Evolutionary conservation across 129 eudicot genomes (phyloP).

Genomic region (Pulicaria dysenterica): DNA sequence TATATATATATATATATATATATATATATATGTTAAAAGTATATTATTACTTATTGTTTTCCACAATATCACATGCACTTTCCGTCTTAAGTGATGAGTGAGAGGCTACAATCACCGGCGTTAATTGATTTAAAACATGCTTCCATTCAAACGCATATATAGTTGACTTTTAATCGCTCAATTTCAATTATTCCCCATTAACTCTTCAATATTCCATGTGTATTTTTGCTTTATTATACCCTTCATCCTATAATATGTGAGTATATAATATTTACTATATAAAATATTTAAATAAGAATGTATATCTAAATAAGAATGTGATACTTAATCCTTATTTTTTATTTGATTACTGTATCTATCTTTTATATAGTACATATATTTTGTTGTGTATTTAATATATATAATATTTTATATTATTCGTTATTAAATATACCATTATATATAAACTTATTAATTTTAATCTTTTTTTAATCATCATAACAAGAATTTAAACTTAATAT

Average conservation of each 20-base stretch:
- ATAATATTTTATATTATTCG: no score
- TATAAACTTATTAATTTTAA: no score
- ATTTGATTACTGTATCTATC: no score
- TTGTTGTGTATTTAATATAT: not conserved
- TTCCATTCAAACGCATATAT: conserved; percentile 5
- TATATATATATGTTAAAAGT: no score
- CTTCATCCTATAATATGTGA: conserved; percentile 3
- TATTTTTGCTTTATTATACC: not conserved
- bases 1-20: no score
- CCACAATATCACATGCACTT: not conserved
- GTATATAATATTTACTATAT: no score
- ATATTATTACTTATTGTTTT: not conserved
- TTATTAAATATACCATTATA: no score
- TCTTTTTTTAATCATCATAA: no score
- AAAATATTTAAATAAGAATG: no score
- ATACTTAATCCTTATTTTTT: no score
- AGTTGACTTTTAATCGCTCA: conserved; percentile 24
- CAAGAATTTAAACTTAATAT: no score
- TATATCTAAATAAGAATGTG: no score
- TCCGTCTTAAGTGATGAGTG: not conserved
- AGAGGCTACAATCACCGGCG: conserved; percentile 42
- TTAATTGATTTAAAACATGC: conserved; percentile 35
- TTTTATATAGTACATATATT: not conserved
- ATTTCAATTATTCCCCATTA: not conserved
- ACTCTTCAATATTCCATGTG: not conserved